Evolutionary conservation across 306 rosid genomes (phyloP).

Genomic region (Sechiopsis laciniata): DNA sequence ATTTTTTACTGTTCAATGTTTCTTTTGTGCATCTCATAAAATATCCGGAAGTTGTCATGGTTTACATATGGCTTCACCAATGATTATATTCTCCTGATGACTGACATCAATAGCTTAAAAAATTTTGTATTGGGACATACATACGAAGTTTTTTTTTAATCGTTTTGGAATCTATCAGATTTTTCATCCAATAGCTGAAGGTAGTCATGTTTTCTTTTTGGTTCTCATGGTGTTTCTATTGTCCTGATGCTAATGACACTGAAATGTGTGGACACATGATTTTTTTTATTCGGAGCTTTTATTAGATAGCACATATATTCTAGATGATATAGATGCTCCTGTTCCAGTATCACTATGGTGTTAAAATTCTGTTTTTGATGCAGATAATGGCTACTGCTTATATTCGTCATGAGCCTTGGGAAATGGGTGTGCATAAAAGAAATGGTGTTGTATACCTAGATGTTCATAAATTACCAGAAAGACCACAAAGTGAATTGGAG

Average conservation of each 20-base stretch:
- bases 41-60: background rate
- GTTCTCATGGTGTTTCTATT: background rate
- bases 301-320: background rate
- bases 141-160: background rate
- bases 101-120: background rate
- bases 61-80: background rate
- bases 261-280: background rate
- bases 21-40: background rate
- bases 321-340: background rate
- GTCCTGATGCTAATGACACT: slow-evolving; percentile 2
- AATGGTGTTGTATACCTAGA: slow-evolving; percentile 95
- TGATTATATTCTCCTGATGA: background rate
- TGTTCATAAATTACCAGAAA: slow-evolving; percentile 88
- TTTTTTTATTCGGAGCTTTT: background rate
- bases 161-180: background rate
- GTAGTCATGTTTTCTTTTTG: slow-evolving; percentile 2
- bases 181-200: background rate
- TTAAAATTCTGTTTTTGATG: slow-evolving; percentile 21
- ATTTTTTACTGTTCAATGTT: background rate
- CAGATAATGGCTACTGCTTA: slow-evolving; percentile 91
- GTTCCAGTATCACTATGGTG: background rate
- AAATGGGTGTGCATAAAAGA: slow-evolving; percentile 97
- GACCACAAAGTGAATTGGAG: slow-evolving; percentile 75
- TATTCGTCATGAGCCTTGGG: slow-evolving; percentile 90
- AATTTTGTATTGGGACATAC: background rate